A percentile compares a stretch with the other conserved stretches of the same genome.
Conservation (phyloP, 1,139 yeast genomes). For the Diutina sp. region DNA sequence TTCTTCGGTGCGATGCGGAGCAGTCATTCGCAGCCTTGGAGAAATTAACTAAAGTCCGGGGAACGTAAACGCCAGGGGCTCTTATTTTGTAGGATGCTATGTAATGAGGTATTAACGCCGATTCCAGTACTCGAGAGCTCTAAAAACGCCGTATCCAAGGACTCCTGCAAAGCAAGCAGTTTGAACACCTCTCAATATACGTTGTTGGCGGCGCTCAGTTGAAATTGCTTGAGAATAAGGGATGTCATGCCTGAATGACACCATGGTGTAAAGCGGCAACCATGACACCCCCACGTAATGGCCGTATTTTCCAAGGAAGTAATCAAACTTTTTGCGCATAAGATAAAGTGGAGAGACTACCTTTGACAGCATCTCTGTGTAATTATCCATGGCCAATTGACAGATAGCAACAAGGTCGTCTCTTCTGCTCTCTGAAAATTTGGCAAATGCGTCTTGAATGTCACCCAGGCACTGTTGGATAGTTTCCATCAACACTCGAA, state of each 20-base stretch:
- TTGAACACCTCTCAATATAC: conserved; percentile 14
- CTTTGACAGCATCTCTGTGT: conserved; percentile 76
- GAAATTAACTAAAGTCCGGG: background rate
- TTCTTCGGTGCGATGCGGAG: background rate
- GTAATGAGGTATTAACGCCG: background rate
- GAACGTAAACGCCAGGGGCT: background rate
- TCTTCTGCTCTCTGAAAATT: conserved; percentile 46
- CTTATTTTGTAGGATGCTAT: background rate
- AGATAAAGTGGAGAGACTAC: conserved; percentile 57
- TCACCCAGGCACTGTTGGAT: conserved; percentile 32
- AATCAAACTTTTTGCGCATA: conserved; percentile 58
- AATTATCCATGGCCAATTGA: conserved; percentile 69
- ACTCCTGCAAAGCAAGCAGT: background rate
- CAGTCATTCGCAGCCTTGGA: background rate
- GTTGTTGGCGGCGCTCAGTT: conserved; percentile 38
- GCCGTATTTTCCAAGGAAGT: conserved; percentile 38
- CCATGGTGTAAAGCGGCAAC: conserved; percentile 89
- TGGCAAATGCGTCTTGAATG: conserved; percentile 37
- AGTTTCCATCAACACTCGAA: conserved; percentile 47
- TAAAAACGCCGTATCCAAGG: background rate
- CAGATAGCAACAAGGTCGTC: conserved; percentile 64
- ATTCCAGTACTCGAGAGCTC: background rate
- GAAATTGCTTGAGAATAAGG: conserved; percentile 59
- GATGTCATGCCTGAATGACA: conserved; percentile 77
- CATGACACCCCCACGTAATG: conserved; percentile 41